Base-by-base conservation (phyloP, 345 rosid species). In the Trapa bicornis region DNA sequence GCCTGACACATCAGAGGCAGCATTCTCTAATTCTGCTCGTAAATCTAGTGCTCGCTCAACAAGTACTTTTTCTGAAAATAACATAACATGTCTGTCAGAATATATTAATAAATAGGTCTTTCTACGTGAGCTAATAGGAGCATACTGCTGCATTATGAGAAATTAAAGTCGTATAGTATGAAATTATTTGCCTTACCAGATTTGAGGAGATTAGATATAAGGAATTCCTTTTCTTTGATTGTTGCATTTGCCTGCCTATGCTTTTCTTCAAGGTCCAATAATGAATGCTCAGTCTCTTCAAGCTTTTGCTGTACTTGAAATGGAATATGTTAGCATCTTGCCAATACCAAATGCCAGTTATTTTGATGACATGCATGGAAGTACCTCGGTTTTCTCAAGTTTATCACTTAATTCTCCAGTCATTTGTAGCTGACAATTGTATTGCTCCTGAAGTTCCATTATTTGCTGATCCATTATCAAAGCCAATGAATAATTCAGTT, bases 241-340 rank as follows among this genome's bases (percentile, higher is more conserved):
- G 89, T 86, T 70, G 83, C 89, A 81, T 95, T 95, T 67, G 99
- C 96, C 70, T 89, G 90, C 79, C 89, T 77, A 76, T 91, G 91
- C 76, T 85, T 91, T 78, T 89, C 99, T 85, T 95, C 93, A 1
- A 95, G 91, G 79, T 95, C 96, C 75, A 80, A 85, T 82, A 95
- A 77, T 13, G 80, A 71, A 68, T 76, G 80, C 75, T 91, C 96
- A 75, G 96, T 91, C 80, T 87, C 99, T 79, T 83, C 90, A 4
- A 91, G 93, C 70, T 82, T 91, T 81, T 75, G 88, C 99, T 94
- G 88, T 53, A 75, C 61, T 75, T 69, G 53, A 36, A 62, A 67
- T 29, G 35, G 53, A 52, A 61, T 17, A 47, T 35, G 33, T 57
- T 57, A 69, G 29, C n/a, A n/a, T 38, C 47, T 16, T 11, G 7